Evolutionary conservation across 805 yeast species (phyloP).

Genomic region (Debaryomyces hansenii): DNA sequence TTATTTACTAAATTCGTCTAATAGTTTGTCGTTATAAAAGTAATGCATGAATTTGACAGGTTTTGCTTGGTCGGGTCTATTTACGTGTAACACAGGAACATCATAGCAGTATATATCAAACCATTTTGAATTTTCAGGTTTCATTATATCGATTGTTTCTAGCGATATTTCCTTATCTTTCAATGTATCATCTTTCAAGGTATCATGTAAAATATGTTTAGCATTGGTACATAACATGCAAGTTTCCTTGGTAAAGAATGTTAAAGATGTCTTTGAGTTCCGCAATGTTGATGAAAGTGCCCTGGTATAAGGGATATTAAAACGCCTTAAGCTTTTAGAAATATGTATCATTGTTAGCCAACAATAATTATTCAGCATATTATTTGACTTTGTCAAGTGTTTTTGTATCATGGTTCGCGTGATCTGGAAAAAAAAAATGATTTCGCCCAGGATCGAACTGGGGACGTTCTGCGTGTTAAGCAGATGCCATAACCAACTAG

Average conservation of each 20-base stretch:
- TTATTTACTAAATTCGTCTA: constrained; percentile 44
- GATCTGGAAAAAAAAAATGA: constrained; percentile 49
- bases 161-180: constrained; percentile 29
- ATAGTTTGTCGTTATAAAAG: constrained; percentile 53
- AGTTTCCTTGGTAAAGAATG: constrained; percentile 67
- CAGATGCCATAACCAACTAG: constrained; percentile 99
- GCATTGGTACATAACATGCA: constrained; percentile 73
- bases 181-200: constrained; percentile 32
- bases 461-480: constrained; percentile 99
- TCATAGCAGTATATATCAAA: constrained; percentile 75
- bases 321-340: background rate
- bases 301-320: background rate
- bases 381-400: background rate
- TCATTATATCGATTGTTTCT: constrained; percentile 55
- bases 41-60: constrained; percentile 69
- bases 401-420: background rate
- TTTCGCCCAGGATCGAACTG: constrained; percentile 99
- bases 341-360: background rate
- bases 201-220: constrained; percentile 45
- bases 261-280: constrained; percentile 25
- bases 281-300: background rate
- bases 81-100: constrained; percentile 75
- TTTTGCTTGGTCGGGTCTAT: constrained; percentile 44
- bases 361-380: background rate
- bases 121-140: constrained; percentile 60